phyloP scores from a whole-genome alignment of 768 basidiomycete species.

The Kwoniella dejecticola region DNA sequence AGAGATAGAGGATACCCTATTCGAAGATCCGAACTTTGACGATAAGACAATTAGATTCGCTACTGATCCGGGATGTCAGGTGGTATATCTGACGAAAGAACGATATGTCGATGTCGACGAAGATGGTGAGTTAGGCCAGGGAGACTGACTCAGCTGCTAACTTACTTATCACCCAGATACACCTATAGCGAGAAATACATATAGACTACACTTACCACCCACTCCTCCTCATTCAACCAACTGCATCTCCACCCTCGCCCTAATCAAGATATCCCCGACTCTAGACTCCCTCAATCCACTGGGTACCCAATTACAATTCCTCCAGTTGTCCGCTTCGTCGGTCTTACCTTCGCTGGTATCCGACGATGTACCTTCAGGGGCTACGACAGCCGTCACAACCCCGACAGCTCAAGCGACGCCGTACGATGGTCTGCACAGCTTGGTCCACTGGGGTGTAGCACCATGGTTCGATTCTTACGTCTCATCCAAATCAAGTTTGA shows the following conservation, averaged over 20 bases:
- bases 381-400: conserved; percentile 38
- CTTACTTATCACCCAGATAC: too few species aligned
- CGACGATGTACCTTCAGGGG: conserved; percentile 33
- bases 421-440: conserved; percentile 91
- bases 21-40: conserved; percentile 47
- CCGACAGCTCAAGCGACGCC: conserved; percentile 59
- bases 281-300: conserved; percentile 80
- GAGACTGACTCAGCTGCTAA: too few species aligned
- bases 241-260: conserved; percentile 80
- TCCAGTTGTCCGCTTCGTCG: conserved; percentile 68
- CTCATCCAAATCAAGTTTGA: conserved; percentile 70
- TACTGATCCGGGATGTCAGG: conserved; percentile 47
- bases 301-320: conserved; percentile 81
- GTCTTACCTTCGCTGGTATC: conserved; percentile 16
- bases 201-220: conserved; percentile 57
- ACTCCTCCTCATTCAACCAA: conserved; percentile 76
- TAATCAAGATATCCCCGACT: conserved; percentile 87
- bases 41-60: conserved; percentile 51
- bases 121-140: conserved; percentile 28
- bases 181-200: conserved; percentile 34
- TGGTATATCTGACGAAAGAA: conserved; percentile 52
- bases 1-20: conserved; percentile 48
- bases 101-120: conserved; percentile 33
- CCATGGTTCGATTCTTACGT: conserved; percentile 99
- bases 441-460: conserved; percentile 93